Evolutionary conservation across 352 stramenopile genomes (phyloP).

Genomic region (Pythium myriotylum): DNA sequence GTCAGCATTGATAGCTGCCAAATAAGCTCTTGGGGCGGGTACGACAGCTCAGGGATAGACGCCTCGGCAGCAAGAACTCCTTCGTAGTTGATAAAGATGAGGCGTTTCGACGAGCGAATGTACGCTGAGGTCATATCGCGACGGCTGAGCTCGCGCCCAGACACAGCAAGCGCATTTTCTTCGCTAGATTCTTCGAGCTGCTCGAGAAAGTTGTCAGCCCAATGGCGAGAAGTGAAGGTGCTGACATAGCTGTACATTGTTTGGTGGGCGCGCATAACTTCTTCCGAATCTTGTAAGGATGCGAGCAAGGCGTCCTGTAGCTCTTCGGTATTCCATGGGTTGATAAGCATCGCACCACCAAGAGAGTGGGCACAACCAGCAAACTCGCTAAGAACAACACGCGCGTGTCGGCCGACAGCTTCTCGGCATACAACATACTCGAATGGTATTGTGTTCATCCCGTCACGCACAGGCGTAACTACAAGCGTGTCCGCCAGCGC

Average conservation of each 20-base stretch:
- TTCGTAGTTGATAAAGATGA: slow-evolving; percentile 92
- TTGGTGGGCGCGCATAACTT: slow-evolving; percentile 74
- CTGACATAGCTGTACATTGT: slow-evolving; percentile 85
- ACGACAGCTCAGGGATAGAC: slow-evolving; percentile 87
- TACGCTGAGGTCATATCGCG: slow-evolving; percentile 89
- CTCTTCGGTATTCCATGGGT: slow-evolving; percentile 88
- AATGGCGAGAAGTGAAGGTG: slow-evolving; percentile 75
- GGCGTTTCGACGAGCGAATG: slow-evolving; percentile 55
- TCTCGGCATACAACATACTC: slow-evolving; percentile 90
- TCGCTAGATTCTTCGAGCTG: slow-evolving; percentile 78
- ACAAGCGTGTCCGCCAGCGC: slow-evolving; percentile 81
- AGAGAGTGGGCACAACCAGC: slow-evolving; percentile 88
- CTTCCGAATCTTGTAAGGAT: slow-evolving; percentile 61
- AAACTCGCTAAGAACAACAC: slow-evolving; percentile 92
- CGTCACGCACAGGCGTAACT: slow-evolving; percentile 86
- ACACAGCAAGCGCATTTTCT: slow-evolving; percentile 68
- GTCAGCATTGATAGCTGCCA: slow-evolving; percentile 86
- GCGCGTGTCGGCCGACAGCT: slow-evolving; percentile 60
- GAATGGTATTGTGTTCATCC: slow-evolving; percentile 92
- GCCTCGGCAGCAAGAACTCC: slow-evolving; percentile 80
- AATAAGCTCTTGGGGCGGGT: slow-evolving; percentile 79
- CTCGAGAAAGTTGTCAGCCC: slow-evolving; percentile 81
- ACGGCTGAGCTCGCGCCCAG: slow-evolving; percentile 73
- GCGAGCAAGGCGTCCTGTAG: slow-evolving; percentile 54
- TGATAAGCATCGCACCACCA: slow-evolving; percentile 80